Percentiles rank a stretch among this genome's conserved stretches.
phyloP scores from a whole-genome alignment of 2,329 filamentous ascomycete genomes.

The Xylaria sp. region DNA sequence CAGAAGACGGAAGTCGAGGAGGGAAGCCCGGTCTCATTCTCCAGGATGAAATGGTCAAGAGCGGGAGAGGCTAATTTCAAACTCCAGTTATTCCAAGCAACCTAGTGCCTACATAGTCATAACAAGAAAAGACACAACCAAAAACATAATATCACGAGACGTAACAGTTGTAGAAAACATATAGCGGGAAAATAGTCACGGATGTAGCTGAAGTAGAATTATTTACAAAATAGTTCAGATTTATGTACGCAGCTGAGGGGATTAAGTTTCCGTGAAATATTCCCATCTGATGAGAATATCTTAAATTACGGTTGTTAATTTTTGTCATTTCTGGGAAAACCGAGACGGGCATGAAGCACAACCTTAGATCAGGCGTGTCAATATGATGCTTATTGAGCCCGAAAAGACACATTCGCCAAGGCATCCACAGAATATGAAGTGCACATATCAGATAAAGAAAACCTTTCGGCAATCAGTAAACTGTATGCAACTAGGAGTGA shows the following conservation, averaged over 20 bases:
- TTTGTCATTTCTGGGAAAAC: background rate
- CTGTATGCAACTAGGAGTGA: slow-evolving; percentile 34
- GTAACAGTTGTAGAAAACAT: background rate
- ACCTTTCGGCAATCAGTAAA: slow-evolving; percentile 37
- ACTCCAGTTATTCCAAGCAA: background rate
- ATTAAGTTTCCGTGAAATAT: slow-evolving; percentile 29
- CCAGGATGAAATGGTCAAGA: slow-evolving; percentile 46
- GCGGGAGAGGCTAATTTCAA: slow-evolving; percentile 5
- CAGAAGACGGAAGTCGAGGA: slow-evolving; percentile 64
- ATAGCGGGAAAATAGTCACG: background rate
- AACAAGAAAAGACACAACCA: background rate
- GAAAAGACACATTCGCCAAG: slow-evolving; percentile 20
- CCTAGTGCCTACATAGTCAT: background rate
- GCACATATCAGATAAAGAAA: slow-evolving; percentile 30
- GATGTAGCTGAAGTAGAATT: background rate
- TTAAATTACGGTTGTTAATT: slow-evolving; percentile 22
- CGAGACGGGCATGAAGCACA: slow-evolving; percentile 10
- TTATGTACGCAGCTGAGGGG: background rate
- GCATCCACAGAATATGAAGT: slow-evolving; percentile 25
- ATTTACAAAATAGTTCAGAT: background rate
- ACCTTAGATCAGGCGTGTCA: slow-evolving; percentile 15
- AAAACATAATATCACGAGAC: too few relatives aligned
- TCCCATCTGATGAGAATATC: slow-evolving; percentile 34
- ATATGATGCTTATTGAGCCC: slow-evolving; percentile 12
- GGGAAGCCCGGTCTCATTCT: slow-evolving; percentile 59